phyloP scores from a whole-genome alignment of 1,284 basidiomycete genomes.

The Gymnopus androsaceus region DNA sequence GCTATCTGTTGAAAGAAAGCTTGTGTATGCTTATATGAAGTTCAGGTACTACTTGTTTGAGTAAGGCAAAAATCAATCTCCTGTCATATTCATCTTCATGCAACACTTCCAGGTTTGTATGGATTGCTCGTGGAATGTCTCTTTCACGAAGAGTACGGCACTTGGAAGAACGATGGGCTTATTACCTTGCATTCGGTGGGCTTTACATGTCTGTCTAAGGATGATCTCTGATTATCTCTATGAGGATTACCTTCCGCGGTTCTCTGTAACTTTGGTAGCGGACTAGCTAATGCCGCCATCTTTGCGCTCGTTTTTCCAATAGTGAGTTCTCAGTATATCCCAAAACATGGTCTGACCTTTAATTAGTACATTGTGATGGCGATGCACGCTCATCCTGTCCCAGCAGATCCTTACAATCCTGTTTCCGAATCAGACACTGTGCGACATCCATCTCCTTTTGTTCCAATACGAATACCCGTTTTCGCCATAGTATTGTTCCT shows the following conservation, averaged over 20 bases:
- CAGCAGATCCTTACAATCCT: conserved; percentile 72
- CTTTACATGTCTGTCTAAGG: background rate
- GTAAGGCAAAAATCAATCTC: conserved; percentile 46
- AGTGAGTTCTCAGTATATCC: conserved; percentile 39
- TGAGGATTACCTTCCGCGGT: conserved; percentile 65
- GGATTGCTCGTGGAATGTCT: conserved; percentile 73
- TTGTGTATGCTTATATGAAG: background rate
- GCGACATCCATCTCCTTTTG: conserved; percentile 68
- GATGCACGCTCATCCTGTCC: conserved; percentile 67
- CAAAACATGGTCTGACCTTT: conserved; percentile 13
- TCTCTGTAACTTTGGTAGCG: conserved; percentile 69
- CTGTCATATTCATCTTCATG: conserved; percentile 1
- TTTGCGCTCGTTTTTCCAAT: conserved; percentile 80
- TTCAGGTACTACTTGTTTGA: conserved; percentile 85
- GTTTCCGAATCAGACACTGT: conserved; percentile 41
- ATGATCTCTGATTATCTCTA: background rate
- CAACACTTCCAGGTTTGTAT: conserved; percentile 59
- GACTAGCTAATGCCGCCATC: conserved; percentile 72
- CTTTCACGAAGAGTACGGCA: conserved; percentile 68
- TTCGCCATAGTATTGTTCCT: conserved; percentile 72
- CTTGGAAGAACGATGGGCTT: conserved; percentile 84
- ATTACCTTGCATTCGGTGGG: conserved; percentile 79
- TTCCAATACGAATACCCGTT: conserved; percentile 77
- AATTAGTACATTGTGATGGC: conserved; percentile 77
- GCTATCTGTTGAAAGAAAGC: background rate